Evolutionary conservation across 106 monocot species (phyloP), one percentile per base, ranked within the genome.

Genomic region (Posidonia australis): DNA sequence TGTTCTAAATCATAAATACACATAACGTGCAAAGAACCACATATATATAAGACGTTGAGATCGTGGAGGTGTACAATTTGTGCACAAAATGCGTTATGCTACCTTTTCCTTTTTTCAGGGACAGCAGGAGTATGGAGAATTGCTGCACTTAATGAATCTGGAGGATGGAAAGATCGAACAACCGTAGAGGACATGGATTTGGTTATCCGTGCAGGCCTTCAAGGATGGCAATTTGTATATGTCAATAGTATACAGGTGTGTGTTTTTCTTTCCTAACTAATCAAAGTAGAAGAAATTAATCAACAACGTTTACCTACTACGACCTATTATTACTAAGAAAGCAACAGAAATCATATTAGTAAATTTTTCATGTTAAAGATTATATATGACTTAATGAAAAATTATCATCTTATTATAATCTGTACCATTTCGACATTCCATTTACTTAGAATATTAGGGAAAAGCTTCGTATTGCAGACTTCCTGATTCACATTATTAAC

Each of bases 111-210:
- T 4, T 36, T 48, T 21, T 27, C 9, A 90, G 89, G 89, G 24
- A 90, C 89, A 53, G 89, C 89, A 44, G 89, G 89, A 52, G 78
- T 90, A 24, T 90, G 89, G 89, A 69, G 89, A 68, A 85, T 80
- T 13, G 51, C 53, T 18, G 89, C 78, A 10, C 20, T 90, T 24
- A 31, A 53, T 10, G 85, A 90, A 57, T 80, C 86, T 30, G 89
- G 86, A 54, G 89, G 89, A 9, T 90, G 89, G 89, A 75, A 90
- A 14, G 89, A 85, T 46, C 59, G 89, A 58, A 80, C 89, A 30
- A 89, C 89, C 43, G 89, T 85, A 0, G 89, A 89, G 51, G 89
- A 90, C 67, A 90, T 90, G 89, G 89, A 90, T 56, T 73, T 90
- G 44, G 89, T 86, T 26, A 72, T 86, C 22, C 72, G 89, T 55